A percentile compares a stretch with the other conserved stretches of the same genome.
phyloP scores from a whole-genome alignment of 805 yeast genomes.

The Saccharomycopsis sp. region DNA sequence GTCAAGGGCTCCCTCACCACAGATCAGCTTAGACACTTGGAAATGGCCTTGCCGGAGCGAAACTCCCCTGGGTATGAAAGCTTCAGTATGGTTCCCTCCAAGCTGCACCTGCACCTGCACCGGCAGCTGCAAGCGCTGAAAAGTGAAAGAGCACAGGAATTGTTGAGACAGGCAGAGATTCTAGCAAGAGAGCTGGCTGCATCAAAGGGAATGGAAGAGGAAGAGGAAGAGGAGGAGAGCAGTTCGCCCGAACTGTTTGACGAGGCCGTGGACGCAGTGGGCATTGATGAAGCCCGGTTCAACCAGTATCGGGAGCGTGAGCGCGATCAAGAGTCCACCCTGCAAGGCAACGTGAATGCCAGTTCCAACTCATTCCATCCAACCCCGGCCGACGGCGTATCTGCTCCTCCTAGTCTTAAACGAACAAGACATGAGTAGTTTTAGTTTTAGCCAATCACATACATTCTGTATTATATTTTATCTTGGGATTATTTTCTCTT shows the following conservation, averaged over 20 bases:
- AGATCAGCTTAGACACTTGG: neutral
- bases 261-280: constrained; percentile 4
- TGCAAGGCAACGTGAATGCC: neutral
- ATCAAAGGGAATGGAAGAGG: too few species aligned
- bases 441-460: too few species aligned
- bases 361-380: too few species aligned
- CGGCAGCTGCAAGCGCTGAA: too few species aligned
- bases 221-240: neutral
- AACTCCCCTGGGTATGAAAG: constrained; percentile 3
- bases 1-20: constrained; percentile 14
- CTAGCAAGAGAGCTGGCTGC: neutral
- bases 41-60: constrained; percentile 4
- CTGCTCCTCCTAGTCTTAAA: too few species aligned
- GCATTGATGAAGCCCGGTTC: constrained; percentile 3
- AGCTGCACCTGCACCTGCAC: too few species aligned
- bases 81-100: neutral
- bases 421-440: too few species aligned
- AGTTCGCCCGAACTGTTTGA: neutral
- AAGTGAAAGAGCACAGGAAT: too few species aligned
- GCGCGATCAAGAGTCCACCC: neutral
- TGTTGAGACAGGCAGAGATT: neutral
- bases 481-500: too few species aligned
- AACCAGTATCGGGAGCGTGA: neutral
- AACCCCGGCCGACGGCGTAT: too few species aligned
- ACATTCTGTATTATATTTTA: too few species aligned